Evolutionary conservation across 2,329 filamentous ascomycete species (phyloP), one percentile per base, ranked within the genome.

Genomic region (Phialophora expanda): DNA sequence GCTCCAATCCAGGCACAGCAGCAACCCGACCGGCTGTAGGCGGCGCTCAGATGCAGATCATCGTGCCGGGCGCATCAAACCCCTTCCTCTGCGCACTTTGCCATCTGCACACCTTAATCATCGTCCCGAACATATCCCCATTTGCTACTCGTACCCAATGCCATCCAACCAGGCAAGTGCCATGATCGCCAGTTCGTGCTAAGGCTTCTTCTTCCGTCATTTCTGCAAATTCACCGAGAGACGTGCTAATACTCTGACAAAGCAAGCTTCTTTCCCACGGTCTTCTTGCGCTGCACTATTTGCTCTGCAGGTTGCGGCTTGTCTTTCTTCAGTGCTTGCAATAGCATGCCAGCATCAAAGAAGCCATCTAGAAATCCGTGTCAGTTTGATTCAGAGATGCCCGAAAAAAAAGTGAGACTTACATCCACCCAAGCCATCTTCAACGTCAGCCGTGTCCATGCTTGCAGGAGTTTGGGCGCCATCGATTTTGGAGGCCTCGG

Each of bases 261-360:
- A 68, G 79, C 77, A 62, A 83, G 72, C 69, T 80, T 82, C 76
- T 83, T 83, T 20, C 81, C 81, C 53, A 83, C 78, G 62, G 81
- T 76, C 60, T 76, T 75, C 64, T 77, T 76, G 65, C 64, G 71
- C 56, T 73, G 65, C 34, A 63, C 69, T n/a, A 73, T 65, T 20
- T 70, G 72, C 53, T 72, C 72, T 12, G 70, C 65, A 34, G 70
- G 64, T 60, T 75, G 76, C 8, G 78, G 73, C 62, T 78, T 78
- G 20, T 81, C 76, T 64, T 76, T 76, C 56, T 78, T 78, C 53
- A 78, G 73, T 26, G 74, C 74, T 76, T 96, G 91, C 26, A 95
- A 83, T 4, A 97, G 86, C 92, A 97, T 96, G 14, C 94, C 94
- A 0, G 94, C 93, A 76, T 98, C 94, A 79, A 98, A 98, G 83